Evolutionary conservation across 371 early-diverging fungal species (phyloP).

Genomic region (Dichotomocladium elegans): DNA sequence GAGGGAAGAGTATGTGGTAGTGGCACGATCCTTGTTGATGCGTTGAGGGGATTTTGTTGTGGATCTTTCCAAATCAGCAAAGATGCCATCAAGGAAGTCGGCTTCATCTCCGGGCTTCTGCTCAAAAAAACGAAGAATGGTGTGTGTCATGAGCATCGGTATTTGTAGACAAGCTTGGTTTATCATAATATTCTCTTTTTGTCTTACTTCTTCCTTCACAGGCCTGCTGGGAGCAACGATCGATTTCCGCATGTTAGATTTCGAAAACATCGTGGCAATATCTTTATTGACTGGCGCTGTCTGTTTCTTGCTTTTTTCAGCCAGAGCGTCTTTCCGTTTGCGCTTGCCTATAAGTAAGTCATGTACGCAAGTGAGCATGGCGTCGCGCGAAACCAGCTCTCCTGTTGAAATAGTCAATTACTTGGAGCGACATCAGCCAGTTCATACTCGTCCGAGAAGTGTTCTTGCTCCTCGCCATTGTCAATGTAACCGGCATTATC

Average conservation of each 20-base stretch:
- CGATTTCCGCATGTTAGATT: conserved; percentile 20
- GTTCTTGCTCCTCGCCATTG: conserved; percentile 59
- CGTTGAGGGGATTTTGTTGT: too few relatives aligned
- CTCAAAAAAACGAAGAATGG: too few relatives aligned
- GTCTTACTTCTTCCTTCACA: background rate
- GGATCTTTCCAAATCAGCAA: too few relatives aligned
- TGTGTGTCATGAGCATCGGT: too few relatives aligned
- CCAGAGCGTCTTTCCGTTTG: conserved; percentile 17
- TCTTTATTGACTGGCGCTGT: background rate
- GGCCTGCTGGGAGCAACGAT: background rate
- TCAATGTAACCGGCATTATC: conserved; percentile 84
- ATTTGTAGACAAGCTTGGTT: background rate
- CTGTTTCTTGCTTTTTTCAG: conserved; percentile 3
- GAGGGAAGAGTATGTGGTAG: too few relatives aligned
- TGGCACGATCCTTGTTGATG: too few relatives aligned
- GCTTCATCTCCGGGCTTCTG: too few relatives aligned
- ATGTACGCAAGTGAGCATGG: too few relatives aligned
- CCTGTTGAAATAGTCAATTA: too few relatives aligned
- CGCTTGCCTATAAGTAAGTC: conserved; percentile 16
- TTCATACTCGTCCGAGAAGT: conserved; percentile 48
- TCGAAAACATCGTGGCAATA: conserved; percentile 8
- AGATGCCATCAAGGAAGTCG: too few relatives aligned
- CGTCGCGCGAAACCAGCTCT: too few relatives aligned
- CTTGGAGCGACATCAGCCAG: conserved; percentile 14
- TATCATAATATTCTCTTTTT: background rate